phyloP scores from a whole-genome alignment of 345 rosid genomes.

The Hevea brasiliensis region DNA sequence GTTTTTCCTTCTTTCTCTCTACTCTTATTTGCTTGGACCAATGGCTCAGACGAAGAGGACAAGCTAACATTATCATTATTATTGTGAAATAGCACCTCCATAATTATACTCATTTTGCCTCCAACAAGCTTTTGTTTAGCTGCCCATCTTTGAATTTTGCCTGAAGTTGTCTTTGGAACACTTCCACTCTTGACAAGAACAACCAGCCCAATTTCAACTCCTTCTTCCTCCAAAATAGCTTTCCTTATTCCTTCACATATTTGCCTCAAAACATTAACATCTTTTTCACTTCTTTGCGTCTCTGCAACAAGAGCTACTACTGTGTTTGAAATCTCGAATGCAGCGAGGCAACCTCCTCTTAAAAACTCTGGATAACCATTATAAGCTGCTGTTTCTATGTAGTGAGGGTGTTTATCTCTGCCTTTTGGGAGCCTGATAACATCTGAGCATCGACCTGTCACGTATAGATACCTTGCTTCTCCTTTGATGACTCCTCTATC shows the following conservation, averaged over 20 bases:
- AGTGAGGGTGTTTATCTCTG: conserved; percentile 49
- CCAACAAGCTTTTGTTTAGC: conserved; percentile 38
- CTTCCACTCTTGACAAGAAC: conserved; percentile 45
- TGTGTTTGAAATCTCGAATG: conserved; percentile 35
- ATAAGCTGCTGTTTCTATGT: conserved; percentile 49
- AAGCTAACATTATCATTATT: background rate
- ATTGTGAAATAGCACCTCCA: conserved; percentile 28
- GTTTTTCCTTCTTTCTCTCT: background rate
- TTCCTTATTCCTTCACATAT: conserved; percentile 41
- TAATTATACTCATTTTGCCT: conserved; percentile 37
- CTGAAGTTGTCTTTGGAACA: conserved; percentile 61
- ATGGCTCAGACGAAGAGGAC: background rate
- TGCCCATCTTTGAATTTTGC: conserved; percentile 60
- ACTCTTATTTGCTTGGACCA: background rate
- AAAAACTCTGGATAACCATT: conserved; percentile 35
- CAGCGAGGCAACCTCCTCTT: conserved; percentile 57
- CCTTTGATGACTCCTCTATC: conserved; percentile 55
- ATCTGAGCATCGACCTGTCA: conserved; percentile 56
- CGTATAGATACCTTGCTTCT: conserved; percentile 49
- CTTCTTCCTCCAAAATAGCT: conserved; percentile 34
- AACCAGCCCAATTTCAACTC: conserved; percentile 42
- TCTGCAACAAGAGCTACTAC: conserved; percentile 46
- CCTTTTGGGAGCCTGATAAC: conserved; percentile 33
- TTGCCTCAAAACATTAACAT: conserved; percentile 16
- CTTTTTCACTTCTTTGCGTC: conserved; percentile 40